Evolutionary conservation across 2,329 filamentous ascomycete genomes (phyloP).

Genomic region (Dichotomopilus funicola): DNA sequence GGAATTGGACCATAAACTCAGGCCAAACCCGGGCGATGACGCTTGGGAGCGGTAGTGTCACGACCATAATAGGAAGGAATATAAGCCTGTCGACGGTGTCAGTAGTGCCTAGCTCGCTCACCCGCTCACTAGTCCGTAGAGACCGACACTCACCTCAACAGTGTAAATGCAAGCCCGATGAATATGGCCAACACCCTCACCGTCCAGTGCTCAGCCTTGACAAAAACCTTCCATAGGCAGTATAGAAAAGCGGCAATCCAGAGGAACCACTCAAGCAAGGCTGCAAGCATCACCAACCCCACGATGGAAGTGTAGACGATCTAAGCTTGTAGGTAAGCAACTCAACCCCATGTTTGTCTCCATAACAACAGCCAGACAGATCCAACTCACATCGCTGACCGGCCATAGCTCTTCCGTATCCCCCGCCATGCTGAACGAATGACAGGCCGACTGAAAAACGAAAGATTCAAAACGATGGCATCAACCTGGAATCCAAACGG

Average conservation of each 20-base stretch:
- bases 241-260: slow-evolving; percentile 94
- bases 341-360: neutral
- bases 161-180: slow-evolving; percentile 66
- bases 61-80: slow-evolving; percentile 90
- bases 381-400: slow-evolving; percentile 37
- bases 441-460: slow-evolving; percentile 5
- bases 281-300: slow-evolving; percentile 73
- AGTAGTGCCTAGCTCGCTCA: neutral
- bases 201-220: slow-evolving; percentile 84
- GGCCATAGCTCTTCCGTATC: slow-evolving; percentile 44
- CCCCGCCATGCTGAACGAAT: slow-evolving; percentile 33
- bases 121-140: neutral
- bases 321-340: slow-evolving; percentile 37
- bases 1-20: slow-evolving; percentile 54
- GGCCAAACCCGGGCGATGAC: slow-evolving; percentile 71
- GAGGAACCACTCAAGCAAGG: slow-evolving; percentile 86
- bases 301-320: slow-evolving; percentile 80
- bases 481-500: neutral
- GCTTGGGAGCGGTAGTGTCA: slow-evolving; percentile 76
- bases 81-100: slow-evolving; percentile 45
- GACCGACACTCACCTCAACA: slow-evolving; percentile 54
- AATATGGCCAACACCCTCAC: slow-evolving; percentile 71
- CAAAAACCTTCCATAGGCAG: slow-evolving; percentile 79
- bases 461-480: neutral
- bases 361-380: neutral